Evolutionary conservation across 1,139 yeast species (phyloP), one percentile per base, ranked within the genome.

Genomic region (Yamadazyma pseudoaaseri): DNA sequence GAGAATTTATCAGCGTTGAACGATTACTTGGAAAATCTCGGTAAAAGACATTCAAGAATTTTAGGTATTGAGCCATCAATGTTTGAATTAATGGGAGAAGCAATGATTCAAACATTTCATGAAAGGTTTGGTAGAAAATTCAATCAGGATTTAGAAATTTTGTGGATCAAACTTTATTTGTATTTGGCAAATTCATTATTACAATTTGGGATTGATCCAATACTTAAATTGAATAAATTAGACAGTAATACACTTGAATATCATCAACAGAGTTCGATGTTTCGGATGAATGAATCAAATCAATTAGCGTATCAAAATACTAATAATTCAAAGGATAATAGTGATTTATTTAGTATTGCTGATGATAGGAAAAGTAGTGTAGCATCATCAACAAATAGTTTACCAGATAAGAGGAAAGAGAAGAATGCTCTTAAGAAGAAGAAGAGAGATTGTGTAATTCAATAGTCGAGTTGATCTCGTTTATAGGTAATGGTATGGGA

Each of bases 1-100:
- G 75, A 63, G 40, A 60, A 64, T 45, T 54, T 67, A 43, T 34
- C 54, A 14, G 48, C 46, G 22, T 63, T 85, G 47, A 81, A 83
- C 48, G 83, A 73, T 29, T 81, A 80, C 41, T 61, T 86, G 33
- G 66, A 65, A 32, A 73, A 75, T 31, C 61, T 86, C 44, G 95
- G 92, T 2, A 84, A 84, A 54, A 66, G 87, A 36, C 95, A 86
- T 54, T 65, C 87, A 3, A 65, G 95, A 42, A 79, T 86, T 32
- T 65, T 86, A 43, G 87, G 86, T 10, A 82, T 85, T 31, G 89
- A 82, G 44, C 78, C 86, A 0, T 71, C 73, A 6, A 82, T 81
- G 54, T 86, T 81, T 51, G 86, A 83, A 54, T 59, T 81, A 29
- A 82, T 86, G 82, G 95, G 95, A 2, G 78, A 78, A 42, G 94